Base-by-base conservation (phyloP, 2,329 filamentous ascomycete genomes). In the Fusarium sp. region DNA sequence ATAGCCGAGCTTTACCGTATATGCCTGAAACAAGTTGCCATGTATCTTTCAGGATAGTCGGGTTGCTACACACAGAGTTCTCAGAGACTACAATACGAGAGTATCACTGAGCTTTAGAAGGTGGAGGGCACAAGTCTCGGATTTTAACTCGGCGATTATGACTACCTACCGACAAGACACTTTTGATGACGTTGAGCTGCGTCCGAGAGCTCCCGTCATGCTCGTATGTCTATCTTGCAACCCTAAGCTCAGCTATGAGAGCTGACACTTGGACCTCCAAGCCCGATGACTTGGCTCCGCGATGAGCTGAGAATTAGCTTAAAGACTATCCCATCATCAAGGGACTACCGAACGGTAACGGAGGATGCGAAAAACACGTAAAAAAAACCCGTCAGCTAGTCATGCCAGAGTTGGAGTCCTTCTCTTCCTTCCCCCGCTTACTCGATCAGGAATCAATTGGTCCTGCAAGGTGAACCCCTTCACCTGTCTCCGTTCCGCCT, bases 371-470 rank as follows among this genome's bases (percentile, higher is more conserved):
- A 46, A 27, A 53, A 29, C 5, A 29, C 11, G 31, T 33, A 31
- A 33, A 33, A 33, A 33, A 29, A 51, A n/a, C 46, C 59, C 58
- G 22, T 62, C 66, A 72, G 66, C 72, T 67, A 60, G 70, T 57
- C 55, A 73, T 62, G 29, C 36, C 51, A 67, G 62, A 12, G 6
- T 40, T 38, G 51, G 24, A 31, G 29, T 59, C 7, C 35, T 40
- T 46, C 49, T 73, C 64, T 59, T 42, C 12, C 57, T 42, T 35
- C 36, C 38, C 66, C 36, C 24, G 64, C 58, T 53, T 62, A 57
- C 58, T 61, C 20, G 17, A 63, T 46, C 44, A 35, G 57, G 61
- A 56, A 70, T 66, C 44, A 29, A 62, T 49, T 67, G 58, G 10
- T 51, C 24, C 46, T 31, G 46, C 46, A 67, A 67, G 12, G 58